Conservation (phyloP, 75 land plant genomes). For the Selaginella tamariscina region DNA sequence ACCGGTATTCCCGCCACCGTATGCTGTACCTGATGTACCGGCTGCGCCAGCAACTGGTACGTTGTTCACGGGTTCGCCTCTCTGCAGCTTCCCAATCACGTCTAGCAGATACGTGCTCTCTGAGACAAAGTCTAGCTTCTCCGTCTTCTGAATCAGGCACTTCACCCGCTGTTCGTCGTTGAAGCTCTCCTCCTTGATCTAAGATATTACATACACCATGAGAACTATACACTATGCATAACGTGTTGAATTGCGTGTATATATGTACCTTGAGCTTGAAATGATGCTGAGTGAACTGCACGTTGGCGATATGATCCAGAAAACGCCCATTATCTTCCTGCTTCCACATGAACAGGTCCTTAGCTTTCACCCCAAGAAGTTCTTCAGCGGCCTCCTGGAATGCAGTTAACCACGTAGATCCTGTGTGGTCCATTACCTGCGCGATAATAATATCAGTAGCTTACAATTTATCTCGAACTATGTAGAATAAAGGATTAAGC, state of each 20-base stretch:
- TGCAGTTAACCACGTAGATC: constrained; percentile 94
- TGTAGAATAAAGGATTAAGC: no score
- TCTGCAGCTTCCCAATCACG: constrained; percentile 35
- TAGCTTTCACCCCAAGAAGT: constrained; percentile 59
- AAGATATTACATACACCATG: no score
- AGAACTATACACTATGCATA: no score
- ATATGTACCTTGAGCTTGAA: constrained; percentile 79
- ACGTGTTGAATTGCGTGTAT: no score
- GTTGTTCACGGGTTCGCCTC: constrained; percentile 23
- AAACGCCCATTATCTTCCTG: constrained; percentile 53
- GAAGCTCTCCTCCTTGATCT: constrained; percentile 75
- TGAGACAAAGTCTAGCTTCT: constrained; percentile 48
- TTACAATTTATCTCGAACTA: no score
- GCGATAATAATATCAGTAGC: no score
- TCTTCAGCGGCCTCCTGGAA: constrained; percentile 94
- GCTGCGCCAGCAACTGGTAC: constrained; percentile 10
- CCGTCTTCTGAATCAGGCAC: constrained; percentile 60
- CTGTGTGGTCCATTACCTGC: constrained; percentile 90
- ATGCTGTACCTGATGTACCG: background rate
- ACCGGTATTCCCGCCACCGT: constrained; percentile 10
- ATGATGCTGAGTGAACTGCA: constrained; percentile 48
- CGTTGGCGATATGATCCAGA: constrained; percentile 37
- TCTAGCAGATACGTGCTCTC: constrained; percentile 57
- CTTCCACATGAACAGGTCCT: constrained; percentile 61
- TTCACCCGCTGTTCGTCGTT: constrained; percentile 87